Conservation (phyloP, 176 grass and related monocot genomes). For the Rhynchospora pubera region DNA sequence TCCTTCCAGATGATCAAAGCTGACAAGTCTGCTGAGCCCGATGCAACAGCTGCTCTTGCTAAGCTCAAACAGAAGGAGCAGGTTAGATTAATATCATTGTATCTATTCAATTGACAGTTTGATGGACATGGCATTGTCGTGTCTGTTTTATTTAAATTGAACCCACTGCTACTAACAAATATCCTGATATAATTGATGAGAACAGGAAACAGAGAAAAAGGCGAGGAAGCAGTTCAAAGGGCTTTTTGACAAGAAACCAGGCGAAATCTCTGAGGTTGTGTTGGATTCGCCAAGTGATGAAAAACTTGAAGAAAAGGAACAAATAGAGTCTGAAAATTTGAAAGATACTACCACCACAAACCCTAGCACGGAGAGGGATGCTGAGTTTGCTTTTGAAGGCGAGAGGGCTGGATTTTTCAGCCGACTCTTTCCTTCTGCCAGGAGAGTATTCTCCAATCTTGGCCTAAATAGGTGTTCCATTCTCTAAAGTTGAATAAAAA, state of each 20-base stretch:
- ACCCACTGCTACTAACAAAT: background rate
- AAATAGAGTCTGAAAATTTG: constrained; percentile 14
- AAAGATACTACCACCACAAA: background rate
- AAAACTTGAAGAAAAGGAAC: background rate
- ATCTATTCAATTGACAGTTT: background rate
- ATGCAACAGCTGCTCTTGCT: constrained; percentile 65
- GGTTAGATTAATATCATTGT: constrained; percentile 30
- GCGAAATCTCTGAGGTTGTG: constrained; percentile 69
- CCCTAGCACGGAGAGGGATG: constrained; percentile 24
- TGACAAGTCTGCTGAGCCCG: constrained; percentile 72
- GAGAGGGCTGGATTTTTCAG: constrained; percentile 48
- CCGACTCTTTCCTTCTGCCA: constrained; percentile 51
- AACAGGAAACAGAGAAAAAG: constrained; percentile 69
- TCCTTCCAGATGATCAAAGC: constrained; percentile 54
- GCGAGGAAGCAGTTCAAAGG: constrained; percentile 96
- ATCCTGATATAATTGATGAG: background rate
- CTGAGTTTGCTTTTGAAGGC: constrained; percentile 40
- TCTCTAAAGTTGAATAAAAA: constrained; percentile 22
- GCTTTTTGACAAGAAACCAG: constrained; percentile 92
- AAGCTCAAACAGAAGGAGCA: constrained; percentile 79
- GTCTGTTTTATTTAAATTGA: background rate
- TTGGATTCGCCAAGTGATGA: constrained; percentile 23
- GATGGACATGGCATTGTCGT: background rate
- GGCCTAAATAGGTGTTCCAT: constrained; percentile 76
- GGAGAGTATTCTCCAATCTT: constrained; percentile 53